Conservation (phyloP, 768 basidiomycete genomes). For the Leccinum broughii region DNA sequence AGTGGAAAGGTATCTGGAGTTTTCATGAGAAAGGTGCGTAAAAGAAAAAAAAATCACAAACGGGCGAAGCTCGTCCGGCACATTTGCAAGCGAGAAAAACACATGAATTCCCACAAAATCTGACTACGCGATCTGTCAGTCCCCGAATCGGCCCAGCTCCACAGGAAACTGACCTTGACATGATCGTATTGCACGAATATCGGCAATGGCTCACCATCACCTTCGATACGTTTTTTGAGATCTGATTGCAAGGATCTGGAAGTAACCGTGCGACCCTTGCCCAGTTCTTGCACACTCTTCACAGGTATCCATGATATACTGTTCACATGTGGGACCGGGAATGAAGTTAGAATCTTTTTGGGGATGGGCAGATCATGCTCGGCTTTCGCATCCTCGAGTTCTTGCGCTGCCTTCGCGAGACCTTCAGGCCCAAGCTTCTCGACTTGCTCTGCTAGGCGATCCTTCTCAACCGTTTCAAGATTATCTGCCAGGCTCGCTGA, state of each 20-base stretch:
- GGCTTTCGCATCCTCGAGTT: slow-evolving; percentile 78
- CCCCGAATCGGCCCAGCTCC: neutral
- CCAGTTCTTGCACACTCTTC: slow-evolving; percentile 62
- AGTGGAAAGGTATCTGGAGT: slow-evolving; percentile 65
- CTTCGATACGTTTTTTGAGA: slow-evolving; percentile 62
- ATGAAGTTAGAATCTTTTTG: slow-evolving; percentile 71
- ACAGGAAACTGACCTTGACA: slow-evolving; percentile 60
- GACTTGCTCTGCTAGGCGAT: slow-evolving; percentile 69
- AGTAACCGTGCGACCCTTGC: slow-evolving; percentile 43
- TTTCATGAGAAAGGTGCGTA: slow-evolving; percentile 4
- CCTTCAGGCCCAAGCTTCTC: slow-evolving; percentile 77
- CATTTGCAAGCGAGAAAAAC: slow-evolving; percentile 70
- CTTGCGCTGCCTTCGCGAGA: slow-evolving; percentile 63
- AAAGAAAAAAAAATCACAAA: slow-evolving; percentile 32
- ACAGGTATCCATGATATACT: slow-evolving; percentile 92
- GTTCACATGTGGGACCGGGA: slow-evolving; percentile 90
- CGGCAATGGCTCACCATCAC: slow-evolving; percentile 68
- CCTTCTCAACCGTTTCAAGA: slow-evolving; percentile 80
- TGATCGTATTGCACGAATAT: slow-evolving; percentile 95
- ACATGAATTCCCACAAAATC: slow-evolving; percentile 87
- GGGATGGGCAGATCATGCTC: slow-evolving; percentile 88
- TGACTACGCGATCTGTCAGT: slow-evolving; percentile 52
- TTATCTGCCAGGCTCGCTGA: slow-evolving; percentile 80
- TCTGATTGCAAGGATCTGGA: slow-evolving; percentile 37
- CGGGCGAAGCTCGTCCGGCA: slow-evolving; percentile 79